Conservation (phyloP, 108 stramenopile genomes). For the Discostella stelligeroides region DNA sequence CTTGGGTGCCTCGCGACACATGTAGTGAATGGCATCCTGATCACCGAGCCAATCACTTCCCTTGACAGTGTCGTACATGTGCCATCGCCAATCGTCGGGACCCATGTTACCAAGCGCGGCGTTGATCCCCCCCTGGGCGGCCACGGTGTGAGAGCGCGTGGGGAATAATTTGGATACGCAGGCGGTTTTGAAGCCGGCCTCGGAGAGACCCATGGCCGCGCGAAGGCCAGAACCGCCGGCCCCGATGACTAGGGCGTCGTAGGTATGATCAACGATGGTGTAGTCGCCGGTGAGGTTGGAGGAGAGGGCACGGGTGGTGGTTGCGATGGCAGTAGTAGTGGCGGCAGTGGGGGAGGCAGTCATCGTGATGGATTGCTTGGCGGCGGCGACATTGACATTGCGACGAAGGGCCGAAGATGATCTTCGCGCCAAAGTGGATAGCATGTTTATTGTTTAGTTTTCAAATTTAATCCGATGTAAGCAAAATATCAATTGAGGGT, state of each 20-base stretch:
- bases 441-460: not conserved
- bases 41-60: slow-evolving; percentile 99
- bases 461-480: too few relatives aligned
- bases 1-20: slow-evolving; percentile 98
- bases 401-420: slow-evolving; percentile 4
- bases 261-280: slow-evolving; percentile 95
- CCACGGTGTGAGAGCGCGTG: slow-evolving; percentile 98
- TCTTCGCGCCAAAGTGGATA: slow-evolving; percentile 4
- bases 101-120: slow-evolving; percentile 97
- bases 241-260: slow-evolving; percentile 99
- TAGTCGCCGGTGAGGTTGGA: slow-evolving; percentile 69
- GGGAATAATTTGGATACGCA: slow-evolving; percentile 99
- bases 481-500: too few relatives aligned
- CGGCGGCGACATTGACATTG: too few relatives aligned
- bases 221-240: slow-evolving; percentile 98
- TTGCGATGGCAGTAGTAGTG: slow-evolving; percentile 10
- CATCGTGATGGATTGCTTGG: not conserved
- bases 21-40: slow-evolving; percentile 99
- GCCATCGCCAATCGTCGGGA: slow-evolving; percentile 95
- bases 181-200: slow-evolving; percentile 99
- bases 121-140: slow-evolving; percentile 99
- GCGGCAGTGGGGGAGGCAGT: slow-evolving; percentile 21
- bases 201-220: slow-evolving; percentile 98
- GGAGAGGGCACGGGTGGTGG: slow-evolving; percentile 14
- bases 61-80: slow-evolving; percentile 99